Conservation (phyloP, 306 rosid species). For the Quercus robur region DNA sequence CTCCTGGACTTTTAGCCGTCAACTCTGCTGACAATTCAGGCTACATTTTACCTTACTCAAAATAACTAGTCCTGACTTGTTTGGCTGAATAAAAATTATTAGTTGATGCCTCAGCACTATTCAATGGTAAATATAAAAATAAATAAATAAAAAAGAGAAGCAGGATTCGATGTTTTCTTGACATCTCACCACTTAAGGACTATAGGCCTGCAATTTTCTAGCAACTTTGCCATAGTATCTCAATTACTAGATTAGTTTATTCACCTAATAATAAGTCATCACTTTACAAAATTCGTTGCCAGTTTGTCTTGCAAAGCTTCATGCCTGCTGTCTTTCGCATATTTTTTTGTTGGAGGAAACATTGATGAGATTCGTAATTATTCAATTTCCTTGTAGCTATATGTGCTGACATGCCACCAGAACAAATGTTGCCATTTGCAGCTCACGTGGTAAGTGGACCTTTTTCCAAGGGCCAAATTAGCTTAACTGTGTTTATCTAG, state of each 20-base stretch:
- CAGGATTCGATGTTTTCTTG: not conserved
- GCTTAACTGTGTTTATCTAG: not conserved
- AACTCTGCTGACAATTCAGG: not conserved
- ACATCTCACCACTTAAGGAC: not conserved
- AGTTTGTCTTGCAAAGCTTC: not conserved
- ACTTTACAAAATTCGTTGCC: not conserved
- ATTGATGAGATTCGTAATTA: constrained; percentile 1
- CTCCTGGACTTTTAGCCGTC: not conserved
- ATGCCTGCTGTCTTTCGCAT: not conserved
- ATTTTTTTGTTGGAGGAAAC: not conserved
- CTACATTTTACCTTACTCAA: not conserved
- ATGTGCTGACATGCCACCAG: constrained; percentile 74
- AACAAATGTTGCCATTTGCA: constrained; percentile 86
- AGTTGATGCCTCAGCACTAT: not conserved
- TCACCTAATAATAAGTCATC: not conserved
- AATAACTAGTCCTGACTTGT: not conserved
- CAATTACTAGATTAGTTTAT: not conserved
- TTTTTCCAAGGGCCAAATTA: not conserved
- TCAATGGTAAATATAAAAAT: not conserved
- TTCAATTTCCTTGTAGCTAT: constrained; percentile 53
- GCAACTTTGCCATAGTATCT: not conserved
- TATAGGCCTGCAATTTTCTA: not conserved
- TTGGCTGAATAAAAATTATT: not conserved
- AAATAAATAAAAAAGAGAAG: too few species aligned
- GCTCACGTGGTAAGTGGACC: constrained; percentile 69